Percentiles rank a stretch among this genome's conserved stretches.
Evolutionary conservation across 257 asterid species (phyloP).

Genomic region (Mitragyna speciosa): DNA sequence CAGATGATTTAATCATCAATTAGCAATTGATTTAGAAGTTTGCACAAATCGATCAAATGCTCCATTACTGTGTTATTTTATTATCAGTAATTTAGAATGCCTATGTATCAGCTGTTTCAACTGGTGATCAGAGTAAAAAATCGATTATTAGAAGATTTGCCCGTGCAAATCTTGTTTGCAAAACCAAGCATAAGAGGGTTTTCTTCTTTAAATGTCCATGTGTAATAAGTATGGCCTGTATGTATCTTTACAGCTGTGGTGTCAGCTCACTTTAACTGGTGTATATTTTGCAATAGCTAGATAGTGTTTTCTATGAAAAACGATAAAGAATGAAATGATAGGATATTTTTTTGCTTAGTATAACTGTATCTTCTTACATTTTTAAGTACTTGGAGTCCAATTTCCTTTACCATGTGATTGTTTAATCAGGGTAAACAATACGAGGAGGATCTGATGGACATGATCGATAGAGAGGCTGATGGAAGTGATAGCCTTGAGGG

Average conservation of each 20-base stretch:
- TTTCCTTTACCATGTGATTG: background rate
- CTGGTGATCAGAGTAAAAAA: background rate
- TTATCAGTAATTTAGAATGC: background rate
- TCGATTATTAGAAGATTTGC: background rate
- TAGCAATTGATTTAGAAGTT: background rate
- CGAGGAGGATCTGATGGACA: slow-evolving; percentile 98
- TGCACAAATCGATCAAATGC: background rate
- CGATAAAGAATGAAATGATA: too few species aligned
- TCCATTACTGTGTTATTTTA: too few species aligned
- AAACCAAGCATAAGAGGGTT: background rate
- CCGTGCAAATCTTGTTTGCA: background rate
- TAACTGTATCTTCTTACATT: background rate
- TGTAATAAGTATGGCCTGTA: too few species aligned
- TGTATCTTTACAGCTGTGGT: background rate
- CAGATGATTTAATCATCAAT: background rate
- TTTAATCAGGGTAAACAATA: slow-evolving; percentile 79
- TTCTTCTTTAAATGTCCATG: background rate
- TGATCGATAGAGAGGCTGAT: slow-evolving; percentile 99
- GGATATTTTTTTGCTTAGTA: background rate
- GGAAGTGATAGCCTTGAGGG: slow-evolving; percentile 99
- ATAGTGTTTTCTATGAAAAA: background rate
- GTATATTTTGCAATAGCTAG: background rate
- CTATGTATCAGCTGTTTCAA: background rate
- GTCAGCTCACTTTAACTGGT: background rate
- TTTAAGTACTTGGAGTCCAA: background rate